Evolutionary conservation across 2,329 filamentous ascomycete genomes (phyloP).

Genomic region (Calonectria ilicicola): DNA sequence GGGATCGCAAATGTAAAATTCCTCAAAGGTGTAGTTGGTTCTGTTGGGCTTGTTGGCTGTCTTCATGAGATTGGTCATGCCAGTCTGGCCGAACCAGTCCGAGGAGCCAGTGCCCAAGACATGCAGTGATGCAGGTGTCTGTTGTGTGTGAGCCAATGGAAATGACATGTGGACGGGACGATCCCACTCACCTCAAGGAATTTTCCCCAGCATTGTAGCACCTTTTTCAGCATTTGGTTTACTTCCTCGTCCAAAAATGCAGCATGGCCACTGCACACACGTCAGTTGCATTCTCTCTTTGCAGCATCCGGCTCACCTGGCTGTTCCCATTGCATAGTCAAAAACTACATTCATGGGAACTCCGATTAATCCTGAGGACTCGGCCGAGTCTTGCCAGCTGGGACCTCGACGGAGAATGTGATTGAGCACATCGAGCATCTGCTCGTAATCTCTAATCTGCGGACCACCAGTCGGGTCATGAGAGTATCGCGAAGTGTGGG

Average conservation of each 20-base stretch:
- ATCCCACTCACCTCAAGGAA: conserved; percentile 57
- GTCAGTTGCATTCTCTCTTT: conserved; percentile 7
- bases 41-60: conserved; percentile 62
- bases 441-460: conserved; percentile 74
- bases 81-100: conserved; percentile 69
- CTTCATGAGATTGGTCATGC: conserved; percentile 59
- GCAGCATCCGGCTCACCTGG: conserved; percentile 50
- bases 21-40: conserved; percentile 63
- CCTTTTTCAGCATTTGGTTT: conserved; percentile 64
- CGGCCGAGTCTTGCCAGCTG: conserved; percentile 64
- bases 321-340: conserved; percentile 69
- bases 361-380: conserved; percentile 62
- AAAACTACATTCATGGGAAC: conserved; percentile 66
- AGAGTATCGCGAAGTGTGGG: conserved; percentile 68
- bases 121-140: conserved; percentile 65
- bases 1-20: conserved; percentile 72
- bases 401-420: conserved; percentile 65
- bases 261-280: conserved; percentile 55
- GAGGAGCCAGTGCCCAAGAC: conserved; percentile 57
- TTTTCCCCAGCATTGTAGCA: conserved; percentile 69
- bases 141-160: background rate
- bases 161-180: background rate
- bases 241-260: conserved; percentile 68
- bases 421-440: conserved; percentile 76
- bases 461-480: conserved; percentile 71